Evolutionary conservation across 371 early-diverging fungal genomes (phyloP), one percentile per base, ranked within the genome.

Genomic region (Mycotypha africana): DNA sequence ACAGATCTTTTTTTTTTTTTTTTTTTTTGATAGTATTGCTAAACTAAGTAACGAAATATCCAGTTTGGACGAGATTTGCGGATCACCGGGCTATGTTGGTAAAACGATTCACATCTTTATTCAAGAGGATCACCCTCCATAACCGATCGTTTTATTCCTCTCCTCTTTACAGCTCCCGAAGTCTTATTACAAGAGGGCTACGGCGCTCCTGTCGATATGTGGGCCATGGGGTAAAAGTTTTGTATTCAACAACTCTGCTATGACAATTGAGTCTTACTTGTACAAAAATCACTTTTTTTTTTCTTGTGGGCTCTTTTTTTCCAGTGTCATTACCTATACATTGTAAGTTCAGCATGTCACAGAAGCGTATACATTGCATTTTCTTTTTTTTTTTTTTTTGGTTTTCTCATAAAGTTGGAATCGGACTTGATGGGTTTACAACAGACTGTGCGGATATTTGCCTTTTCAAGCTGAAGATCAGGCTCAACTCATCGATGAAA

Each of bases 181-280:
- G 83, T 93, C 14, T 59, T 95, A 26, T 57, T 65, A 30, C 70
- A 80, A 42, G 70, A 61, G 30, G 84, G 85, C 1, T 83, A 89
- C 59, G 85, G 85, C 24, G 70, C 80, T 49, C 78, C 88, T 17
- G 88, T 93, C 2, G 94, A 95, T 59, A 75, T 90, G 65, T 92
- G 91, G 93, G 74, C 78, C 16, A 60, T 79, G 16, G 80, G 79
- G 74, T 74, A 67, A 47, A n/a, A n/a, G n/a, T n/a, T n/a, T n/a
- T n/a, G n/a, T n/a, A n/a, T n/a, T n/a, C n/a, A n/a, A n/a, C n/a
- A n/a, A n/a, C n/a, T n/a, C n/a, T n/a, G n/a, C n/a, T n/a, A n/a
- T n/a, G n/a, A n/a, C n/a, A n/a, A n/a, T n/a, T n/a, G n/a, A n/a
- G n/a, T n/a, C n/a, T n/a, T n/a, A n/a, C n/a, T n/a, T n/a, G n/a